Evolutionary conservation across 345 rosid species (phyloP), one percentile per base, ranked within the genome.

Genomic region (Jatropha curcas): DNA sequence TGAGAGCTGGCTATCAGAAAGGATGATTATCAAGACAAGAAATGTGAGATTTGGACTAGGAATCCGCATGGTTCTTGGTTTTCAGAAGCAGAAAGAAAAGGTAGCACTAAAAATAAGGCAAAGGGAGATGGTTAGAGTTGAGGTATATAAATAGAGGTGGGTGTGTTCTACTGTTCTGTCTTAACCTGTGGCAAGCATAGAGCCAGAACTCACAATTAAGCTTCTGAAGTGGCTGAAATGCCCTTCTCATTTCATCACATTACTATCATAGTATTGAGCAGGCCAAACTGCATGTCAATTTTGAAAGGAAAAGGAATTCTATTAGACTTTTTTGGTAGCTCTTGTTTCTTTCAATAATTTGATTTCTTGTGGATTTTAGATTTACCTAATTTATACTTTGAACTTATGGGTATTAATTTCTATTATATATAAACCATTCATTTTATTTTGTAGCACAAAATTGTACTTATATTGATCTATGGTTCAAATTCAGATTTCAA

Each of bases 1-100:
- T 6, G 82, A 71, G 56, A 71, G 76, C 24, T 79, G 73, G 70
- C 39, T 75, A 24, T 17, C 8, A n/a, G 76, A 60, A n/a, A 74
- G 73, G 4, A 71, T 46, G 70, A 75, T 67, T 17, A 79, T 9
- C 28, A 79, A 13, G 45, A 71, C 50, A 35, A 66, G 20, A 67
- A 71, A 70, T 55, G 62, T 34, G 24, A 56, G 12, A 45, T 10
- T 79, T 41, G 70, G 69, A 59, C 6, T 79, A 43, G 74, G 76
- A 61, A 62, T 67, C 30, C 58, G 71, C 76, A 71, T 79, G 70
- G 56, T 60, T 74, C 51, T 20, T 64, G 63, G 53, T 35, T 14
- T 7, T 19, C 68, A 56, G 50, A 68, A 45, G 22, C n/a, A 19
- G 30, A 8, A 43, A 4, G 10, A 63, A 60, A 61, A 46, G 41